Base-by-base conservation (phyloP, 2,329 filamentous ascomycete genomes). In the Ophiostoma pallidulum region DNA sequence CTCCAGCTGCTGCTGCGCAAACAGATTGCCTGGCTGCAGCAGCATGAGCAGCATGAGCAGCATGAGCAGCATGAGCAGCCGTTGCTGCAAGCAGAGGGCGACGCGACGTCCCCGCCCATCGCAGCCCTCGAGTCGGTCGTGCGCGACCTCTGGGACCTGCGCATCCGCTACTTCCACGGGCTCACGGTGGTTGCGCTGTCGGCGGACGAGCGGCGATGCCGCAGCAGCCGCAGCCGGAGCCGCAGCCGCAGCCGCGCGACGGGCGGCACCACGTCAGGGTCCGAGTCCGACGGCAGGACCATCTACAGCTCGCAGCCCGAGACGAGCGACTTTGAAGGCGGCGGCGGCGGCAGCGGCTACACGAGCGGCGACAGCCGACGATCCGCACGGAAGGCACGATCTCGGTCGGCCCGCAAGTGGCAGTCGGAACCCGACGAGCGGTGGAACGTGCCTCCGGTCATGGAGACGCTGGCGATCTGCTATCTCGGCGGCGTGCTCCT, bases 1-100 rank as follows among this genome's bases (percentile, higher is more conserved):
- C 77, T 94, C 50, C 91, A 97, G 64, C 70, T 95, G 28, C 75
- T 97, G 41, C 68, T 98, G 24, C 80, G 89, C 61, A 86, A 84
- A 59, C 91, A 97, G 67, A 68, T 87, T 14, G 66, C 77, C 59
- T 90, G 83, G 72, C 70, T 97, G 26, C 69, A 94, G 13, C 68
- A 76, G 19, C 68, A 73, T 6, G n/a, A n/a, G n/a, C 80, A 81
- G 60, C 75, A 76, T 0, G 73, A 92, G 41, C 81, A 28, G 18
- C 29, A 14, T 10, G n/a, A n/a, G n/a, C n/a, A n/a, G n/a, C n/a
- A n/a, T n/a, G 10, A 14, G 18, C 18, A 42, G 14, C n/a, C 9
- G 5, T 10, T 12, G 16, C 83, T 2, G 16, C 19, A 24, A 9
- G 24, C 32, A n/a, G 29, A 45, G n/a, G 18, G 18, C 12, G 16